A percentile compares a stretch with the other conserved stretches of the same genome.
Conservation (phyloP, 2,329 filamentous ascomycete genomes). For the Colletotrichum noveboracense region DNA sequence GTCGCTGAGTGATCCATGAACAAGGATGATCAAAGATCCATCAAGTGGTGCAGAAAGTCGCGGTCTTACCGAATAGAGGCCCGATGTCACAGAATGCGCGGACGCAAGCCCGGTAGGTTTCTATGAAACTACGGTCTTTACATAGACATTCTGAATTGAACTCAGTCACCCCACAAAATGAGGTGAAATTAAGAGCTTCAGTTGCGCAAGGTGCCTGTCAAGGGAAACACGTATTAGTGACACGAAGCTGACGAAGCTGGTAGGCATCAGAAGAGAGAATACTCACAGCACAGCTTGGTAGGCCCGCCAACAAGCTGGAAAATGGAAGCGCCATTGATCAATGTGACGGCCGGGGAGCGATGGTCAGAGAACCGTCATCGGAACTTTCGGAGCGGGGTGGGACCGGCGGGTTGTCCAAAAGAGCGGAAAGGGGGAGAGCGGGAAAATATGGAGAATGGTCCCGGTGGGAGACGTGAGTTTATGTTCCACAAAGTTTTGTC, state of each 20-base stretch:
- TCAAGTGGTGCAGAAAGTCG: not conserved
- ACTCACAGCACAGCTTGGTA: constrained; percentile 15
- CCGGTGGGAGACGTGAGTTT: not conserved
- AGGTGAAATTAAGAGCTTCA: not conserved
- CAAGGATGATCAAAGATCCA: not conserved
- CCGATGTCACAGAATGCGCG: not conserved
- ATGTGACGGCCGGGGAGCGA: not conserved
- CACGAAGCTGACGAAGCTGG: too few relatives aligned
- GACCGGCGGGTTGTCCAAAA: not conserved
- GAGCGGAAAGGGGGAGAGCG: not conserved
- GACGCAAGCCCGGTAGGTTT: not conserved
- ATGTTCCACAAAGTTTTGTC: not conserved
- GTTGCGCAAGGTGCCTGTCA: not conserved
- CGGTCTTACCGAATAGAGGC: not conserved
- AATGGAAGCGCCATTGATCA: not conserved
- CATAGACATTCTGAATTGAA: constrained; percentile 1
- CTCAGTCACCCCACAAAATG: not conserved
- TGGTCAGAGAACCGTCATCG: not conserved
- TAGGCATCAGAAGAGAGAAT: not conserved
- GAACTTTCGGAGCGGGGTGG: not conserved
- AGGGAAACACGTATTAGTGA: not conserved
- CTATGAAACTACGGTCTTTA: not conserved
- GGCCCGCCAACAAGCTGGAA: not conserved
- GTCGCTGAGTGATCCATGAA: not conserved
- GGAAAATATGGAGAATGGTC: not conserved